Percentiles rank a stretch among this genome's conserved stretches.
phyloP scores from a whole-genome alignment of 208 protist genomes.

The Acanthamoeba lugdunensis region DNA sequence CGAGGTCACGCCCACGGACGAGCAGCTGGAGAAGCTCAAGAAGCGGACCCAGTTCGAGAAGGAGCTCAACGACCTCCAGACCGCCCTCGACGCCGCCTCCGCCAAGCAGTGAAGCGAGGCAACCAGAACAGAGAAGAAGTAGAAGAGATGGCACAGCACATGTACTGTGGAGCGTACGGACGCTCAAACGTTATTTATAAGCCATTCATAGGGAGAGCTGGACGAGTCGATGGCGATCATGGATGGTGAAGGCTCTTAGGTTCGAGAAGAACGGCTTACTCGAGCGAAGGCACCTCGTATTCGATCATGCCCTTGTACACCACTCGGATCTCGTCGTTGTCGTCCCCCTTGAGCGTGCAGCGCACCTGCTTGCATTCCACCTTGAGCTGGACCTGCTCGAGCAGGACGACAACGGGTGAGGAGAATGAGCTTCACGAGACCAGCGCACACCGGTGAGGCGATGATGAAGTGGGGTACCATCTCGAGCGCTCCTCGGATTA shows the following conservation, averaged over 20 bases:
- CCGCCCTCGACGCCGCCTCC: slow-evolving; percentile 22
- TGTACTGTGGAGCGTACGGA: not conserved
- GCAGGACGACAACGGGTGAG: not conserved
- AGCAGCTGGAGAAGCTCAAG: slow-evolving; percentile 66
- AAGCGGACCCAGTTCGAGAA: slow-evolving; percentile 56
- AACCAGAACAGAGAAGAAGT: not conserved
- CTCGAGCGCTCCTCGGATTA: slow-evolving; percentile 94
- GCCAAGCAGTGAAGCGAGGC: slow-evolving; percentile 1
- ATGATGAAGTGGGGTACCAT: slow-evolving; percentile 87
- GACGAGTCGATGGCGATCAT: not conserved
- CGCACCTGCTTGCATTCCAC: slow-evolving; percentile 69
- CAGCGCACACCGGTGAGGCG: not conserved
- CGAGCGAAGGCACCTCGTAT: slow-evolving; percentile 65
- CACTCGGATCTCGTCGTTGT: slow-evolving; percentile 66
- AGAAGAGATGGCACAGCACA: not conserved
- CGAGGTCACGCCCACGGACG: slow-evolving; percentile 33
- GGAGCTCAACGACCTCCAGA: slow-evolving; percentile 56
- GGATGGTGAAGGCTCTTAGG: not conserved
- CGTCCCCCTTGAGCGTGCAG: slow-evolving; percentile 70
- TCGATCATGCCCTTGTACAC: slow-evolving; percentile 72
- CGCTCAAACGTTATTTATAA: slow-evolving; percentile 33
- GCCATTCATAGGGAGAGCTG: not conserved
- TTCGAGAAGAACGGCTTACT: not conserved
- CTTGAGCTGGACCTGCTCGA: slow-evolving; percentile 66
- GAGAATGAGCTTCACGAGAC: not conserved